Conservation (phyloP, 1,284 basidiomycete genomes). For the Puccinia hordei region DNA sequence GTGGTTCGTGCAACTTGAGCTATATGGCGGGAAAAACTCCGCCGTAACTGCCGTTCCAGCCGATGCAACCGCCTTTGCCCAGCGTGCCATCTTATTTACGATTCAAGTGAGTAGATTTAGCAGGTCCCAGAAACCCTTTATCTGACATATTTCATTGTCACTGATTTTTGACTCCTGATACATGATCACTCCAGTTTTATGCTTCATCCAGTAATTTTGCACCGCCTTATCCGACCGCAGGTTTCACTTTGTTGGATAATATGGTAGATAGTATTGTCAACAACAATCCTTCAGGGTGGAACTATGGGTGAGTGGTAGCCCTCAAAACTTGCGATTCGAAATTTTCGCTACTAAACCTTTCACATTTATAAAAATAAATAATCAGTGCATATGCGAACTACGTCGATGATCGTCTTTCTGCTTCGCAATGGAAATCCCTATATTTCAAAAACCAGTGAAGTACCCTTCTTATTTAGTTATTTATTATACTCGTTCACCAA, state of each 20-base stretch:
- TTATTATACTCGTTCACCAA: neutral
- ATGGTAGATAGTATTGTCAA: conserved; percentile 29
- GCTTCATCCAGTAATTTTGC: conserved; percentile 28
- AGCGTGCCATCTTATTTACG: conserved; percentile 19
- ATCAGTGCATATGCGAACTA: conserved; percentile 44
- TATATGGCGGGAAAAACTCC: conserved; percentile 42
- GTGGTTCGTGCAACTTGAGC: conserved; percentile 42
- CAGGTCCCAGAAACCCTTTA: neutral
- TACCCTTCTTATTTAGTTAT: neutral
- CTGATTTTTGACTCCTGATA: neutral
- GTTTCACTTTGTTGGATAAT: conserved; percentile 19
- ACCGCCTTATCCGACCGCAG: conserved; percentile 16
- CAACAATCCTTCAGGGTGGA: conserved; percentile 33
- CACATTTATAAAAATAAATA: too few species aligned
- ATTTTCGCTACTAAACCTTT: neutral
- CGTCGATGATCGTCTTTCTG: conserved; percentile 34
- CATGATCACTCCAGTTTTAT: neutral
- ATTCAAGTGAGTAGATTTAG: conserved; percentile 2
- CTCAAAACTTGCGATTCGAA: neutral
- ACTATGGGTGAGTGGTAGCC: conserved; percentile 24
- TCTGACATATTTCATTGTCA: neutral
- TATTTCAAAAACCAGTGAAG: conserved; percentile 42
- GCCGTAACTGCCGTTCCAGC: conserved; percentile 4
- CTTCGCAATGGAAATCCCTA: conserved; percentile 26
- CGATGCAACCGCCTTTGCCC: conserved; percentile 39